Base-by-base conservation (phyloP, 371 early-diverging fungal genomes). In the Umbelopsis sp. region DNA sequence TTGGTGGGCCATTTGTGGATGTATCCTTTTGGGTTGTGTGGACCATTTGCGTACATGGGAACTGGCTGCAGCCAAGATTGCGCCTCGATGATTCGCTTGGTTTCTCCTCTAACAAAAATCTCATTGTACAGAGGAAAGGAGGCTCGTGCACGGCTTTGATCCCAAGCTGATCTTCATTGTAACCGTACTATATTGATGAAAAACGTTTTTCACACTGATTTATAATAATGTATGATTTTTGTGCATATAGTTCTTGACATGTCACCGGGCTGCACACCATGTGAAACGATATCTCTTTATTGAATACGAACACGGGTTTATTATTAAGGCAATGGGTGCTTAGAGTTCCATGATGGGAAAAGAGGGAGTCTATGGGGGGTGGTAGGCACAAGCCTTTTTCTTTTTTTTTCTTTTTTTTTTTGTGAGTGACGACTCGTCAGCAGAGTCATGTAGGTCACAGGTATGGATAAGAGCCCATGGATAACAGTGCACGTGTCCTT, bases 331-430 rank as follows among this genome's bases (percentile, higher is more conserved):
- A 12, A 41, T 24, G 10, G 22, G 52, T 9, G 57, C 57, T 57
- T 57, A 35, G 35, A 57, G 57, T 57, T 32, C 57, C 57, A 65
- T 24, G 65, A 48, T 46, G 65, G 65, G 65, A 32, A 65, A 65
- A 24, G 37, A 29, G 65, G 65, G 29, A 44, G 38, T 38, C 32
- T 24, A 46, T 46, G 65, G 44, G 65, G 65, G 48, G 48, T 48
- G 48, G 48, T 48, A 7, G 20, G 63, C 8, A 37, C 32, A 22
- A 25, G 29, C 57, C 35, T 32, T 14, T 35, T 22, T 22, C 22
- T 22, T 22, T 22, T 22, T 22, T 22, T 22, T 22, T 22, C 22
- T 22, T 22, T 22, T 22, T 22, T 22, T 22, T 57, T 35, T 25
- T 29, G 29, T 25, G 16, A 16, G 12, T 57, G 29, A 25, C 52